Percentiles rank a stretch among this genome's conserved stretches.
phyloP scores from a whole-genome alignment of 148 eudicot genomes.

The Amaranthus palmeri region DNA sequence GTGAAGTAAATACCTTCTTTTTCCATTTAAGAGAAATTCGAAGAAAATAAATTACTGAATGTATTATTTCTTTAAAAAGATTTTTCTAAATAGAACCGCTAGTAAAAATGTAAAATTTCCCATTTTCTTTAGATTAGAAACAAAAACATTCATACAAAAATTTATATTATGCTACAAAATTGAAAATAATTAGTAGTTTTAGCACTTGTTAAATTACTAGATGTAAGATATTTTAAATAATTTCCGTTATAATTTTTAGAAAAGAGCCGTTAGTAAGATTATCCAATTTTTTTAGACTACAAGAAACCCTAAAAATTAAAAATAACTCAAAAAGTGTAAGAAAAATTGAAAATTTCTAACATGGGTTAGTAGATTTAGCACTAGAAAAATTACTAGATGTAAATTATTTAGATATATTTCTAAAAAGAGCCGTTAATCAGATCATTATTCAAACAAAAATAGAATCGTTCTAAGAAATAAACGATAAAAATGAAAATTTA shows the following conservation, averaged over 20 bases:
- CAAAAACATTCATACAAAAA: background rate
- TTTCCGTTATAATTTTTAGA: no score
- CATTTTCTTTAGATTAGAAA: background rate
- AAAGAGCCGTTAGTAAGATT: background rate
- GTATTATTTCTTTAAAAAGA: background rate
- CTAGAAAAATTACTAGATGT: no score
- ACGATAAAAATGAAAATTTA: no score
- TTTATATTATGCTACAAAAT: background rate
- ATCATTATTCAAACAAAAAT: no score
- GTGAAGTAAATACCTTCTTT: background rate
- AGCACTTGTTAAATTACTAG: background rate
- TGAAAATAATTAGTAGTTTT: background rate
- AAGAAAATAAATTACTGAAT: background rate
- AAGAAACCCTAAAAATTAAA: no score
- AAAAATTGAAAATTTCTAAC: no score
- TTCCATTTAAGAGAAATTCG: background rate
- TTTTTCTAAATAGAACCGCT: background rate
- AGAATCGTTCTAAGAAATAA: no score
- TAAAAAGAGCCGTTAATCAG: no score
- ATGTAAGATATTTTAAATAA: background rate
- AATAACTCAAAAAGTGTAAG: no score
- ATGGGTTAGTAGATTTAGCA: no score
- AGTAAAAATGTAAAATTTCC: background rate
- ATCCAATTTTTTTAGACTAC: background rate
- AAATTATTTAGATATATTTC: no score